Conservation (phyloP, 1,284 basidiomycete species). For the Sporisorium scitamineum region DNA sequence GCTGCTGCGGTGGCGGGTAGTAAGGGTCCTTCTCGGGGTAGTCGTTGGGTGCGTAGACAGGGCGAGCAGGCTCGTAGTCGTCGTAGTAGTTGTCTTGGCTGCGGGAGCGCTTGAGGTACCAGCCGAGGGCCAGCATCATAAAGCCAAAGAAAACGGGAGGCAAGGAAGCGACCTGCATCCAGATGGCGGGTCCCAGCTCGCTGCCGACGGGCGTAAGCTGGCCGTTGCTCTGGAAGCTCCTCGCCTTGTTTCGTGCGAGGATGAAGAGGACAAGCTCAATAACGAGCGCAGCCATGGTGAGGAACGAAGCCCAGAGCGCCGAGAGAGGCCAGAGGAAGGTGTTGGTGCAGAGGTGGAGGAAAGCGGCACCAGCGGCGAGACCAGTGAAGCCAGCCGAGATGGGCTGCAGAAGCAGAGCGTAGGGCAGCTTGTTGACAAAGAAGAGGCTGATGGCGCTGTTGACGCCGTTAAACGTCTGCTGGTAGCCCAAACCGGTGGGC, state of each 20-base stretch:
- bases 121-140: slow-evolving; percentile 50
- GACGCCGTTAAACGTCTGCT: slow-evolving; percentile 33
- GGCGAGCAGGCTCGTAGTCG: slow-evolving; percentile 48
- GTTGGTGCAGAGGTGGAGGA: slow-evolving; percentile 58
- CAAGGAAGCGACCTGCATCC: slow-evolving; percentile 61
- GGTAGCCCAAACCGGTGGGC: slow-evolving; percentile 50
- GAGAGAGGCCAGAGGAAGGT: slow-evolving; percentile 58
- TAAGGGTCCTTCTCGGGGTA: slow-evolving; percentile 36
- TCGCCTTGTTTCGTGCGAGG: slow-evolving; percentile 40
- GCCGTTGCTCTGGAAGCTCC: slow-evolving; percentile 26
- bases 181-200: slow-evolving; percentile 55
- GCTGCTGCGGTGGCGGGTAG: slow-evolving; percentile 24
- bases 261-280: slow-evolving; percentile 60
- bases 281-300: slow-evolving; percentile 53
- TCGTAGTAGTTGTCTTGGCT: slow-evolving; percentile 47
- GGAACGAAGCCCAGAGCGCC: slow-evolving; percentile 52
- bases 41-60: slow-evolving; percentile 30
- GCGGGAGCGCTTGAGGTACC: slow-evolving; percentile 46
- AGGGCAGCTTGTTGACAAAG: slow-evolving; percentile 54
- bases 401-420: slow-evolving; percentile 60
- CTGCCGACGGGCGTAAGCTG: slow-evolving; percentile 11
- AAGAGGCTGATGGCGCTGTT: slow-evolving; percentile 25
- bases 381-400: slow-evolving; percentile 61
- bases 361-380: slow-evolving; percentile 54
- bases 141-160: slow-evolving; percentile 58